Evolutionary conservation across 2,329 filamentous ascomycete species (phyloP).

Genomic region (Mollisia scopiformis): DNA sequence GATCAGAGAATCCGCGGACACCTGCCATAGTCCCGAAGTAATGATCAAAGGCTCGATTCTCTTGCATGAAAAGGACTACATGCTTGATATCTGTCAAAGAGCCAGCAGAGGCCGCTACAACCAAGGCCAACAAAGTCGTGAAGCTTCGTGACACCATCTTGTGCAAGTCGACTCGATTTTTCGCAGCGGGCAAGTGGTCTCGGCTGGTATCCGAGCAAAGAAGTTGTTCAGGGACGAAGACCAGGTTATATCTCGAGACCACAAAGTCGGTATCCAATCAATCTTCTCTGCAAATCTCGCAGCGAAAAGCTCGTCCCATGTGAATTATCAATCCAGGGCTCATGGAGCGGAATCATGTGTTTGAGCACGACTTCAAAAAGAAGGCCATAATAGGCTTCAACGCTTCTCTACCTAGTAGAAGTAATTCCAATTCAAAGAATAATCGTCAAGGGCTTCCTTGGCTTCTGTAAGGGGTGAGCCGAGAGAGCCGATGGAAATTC

Average conservation of each 20-base stretch:
- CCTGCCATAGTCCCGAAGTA: conserved; percentile 60
- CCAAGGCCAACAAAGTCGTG: not conserved
- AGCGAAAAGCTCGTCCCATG: not conserved
- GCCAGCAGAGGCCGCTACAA: conserved; percentile 23
- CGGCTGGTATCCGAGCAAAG: not conserved
- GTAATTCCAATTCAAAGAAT: not conserved
- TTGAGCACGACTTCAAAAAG: not conserved
- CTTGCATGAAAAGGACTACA: conserved; percentile 61
- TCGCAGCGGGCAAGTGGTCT: not conserved
- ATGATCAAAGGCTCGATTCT: conserved; percentile 28
- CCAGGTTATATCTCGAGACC: not conserved
- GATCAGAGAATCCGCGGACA: conserved; percentile 57
- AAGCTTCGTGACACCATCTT: not conserved
- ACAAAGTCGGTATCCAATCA: not conserved
- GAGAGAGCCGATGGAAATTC: not conserved
- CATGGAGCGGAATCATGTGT: not conserved
- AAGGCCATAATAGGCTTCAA: not conserved
- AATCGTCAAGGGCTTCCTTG: not conserved
- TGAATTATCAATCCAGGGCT: not conserved
- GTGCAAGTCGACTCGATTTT: not conserved
- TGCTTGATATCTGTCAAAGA: conserved; percentile 55
- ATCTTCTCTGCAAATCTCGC: not conserved
- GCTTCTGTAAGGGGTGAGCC: not conserved
- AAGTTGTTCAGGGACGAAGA: not conserved
- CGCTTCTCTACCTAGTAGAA: not conserved